Conservation (phyloP, 108 stramenopile species). For the Bacterosira constricta region DNA sequence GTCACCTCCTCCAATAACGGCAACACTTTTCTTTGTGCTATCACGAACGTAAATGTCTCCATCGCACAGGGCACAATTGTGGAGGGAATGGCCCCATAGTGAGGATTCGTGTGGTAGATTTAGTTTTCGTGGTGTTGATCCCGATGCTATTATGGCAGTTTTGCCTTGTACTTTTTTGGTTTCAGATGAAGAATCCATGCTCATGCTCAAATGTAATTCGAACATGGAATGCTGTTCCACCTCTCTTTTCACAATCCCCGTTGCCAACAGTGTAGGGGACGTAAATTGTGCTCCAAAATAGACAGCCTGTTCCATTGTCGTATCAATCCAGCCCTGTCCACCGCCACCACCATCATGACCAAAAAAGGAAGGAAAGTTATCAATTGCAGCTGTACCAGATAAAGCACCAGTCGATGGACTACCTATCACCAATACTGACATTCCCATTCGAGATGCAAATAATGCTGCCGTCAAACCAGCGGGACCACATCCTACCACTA, state of each 20-base stretch:
- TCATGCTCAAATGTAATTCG: no score
- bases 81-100: constrained; percentile 38
- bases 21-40: constrained; percentile 13
- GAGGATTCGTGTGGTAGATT: constrained; percentile 21
- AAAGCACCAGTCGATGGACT: constrained; percentile 46
- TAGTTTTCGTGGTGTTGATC: constrained; percentile 25
- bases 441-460: constrained; percentile 59
- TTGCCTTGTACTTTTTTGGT: constrained; percentile 2
- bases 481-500: constrained; percentile 64
- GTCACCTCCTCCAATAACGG: constrained; percentile 50
- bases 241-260: background rate
- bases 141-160: constrained; percentile 36
- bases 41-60: constrained; percentile 20
- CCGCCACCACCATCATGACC: constrained; percentile 19
- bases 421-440: constrained; percentile 62
- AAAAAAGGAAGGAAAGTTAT: constrained; percentile 63
- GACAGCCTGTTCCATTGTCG: constrained; percentile 45
- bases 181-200: background rate
- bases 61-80: constrained; percentile 46
- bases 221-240: no score
- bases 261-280: constrained; percentile 40
- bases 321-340: constrained; percentile 53
- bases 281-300: constrained; percentile 50
- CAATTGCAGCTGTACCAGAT: constrained; percentile 49
- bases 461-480: constrained; percentile 66